Percentiles rank a stretch among this genome's conserved stretches.
Evolutionary conservation across 164 flowering plant genomes (phyloP).

Genomic region (Cinnamomum chago): DNA sequence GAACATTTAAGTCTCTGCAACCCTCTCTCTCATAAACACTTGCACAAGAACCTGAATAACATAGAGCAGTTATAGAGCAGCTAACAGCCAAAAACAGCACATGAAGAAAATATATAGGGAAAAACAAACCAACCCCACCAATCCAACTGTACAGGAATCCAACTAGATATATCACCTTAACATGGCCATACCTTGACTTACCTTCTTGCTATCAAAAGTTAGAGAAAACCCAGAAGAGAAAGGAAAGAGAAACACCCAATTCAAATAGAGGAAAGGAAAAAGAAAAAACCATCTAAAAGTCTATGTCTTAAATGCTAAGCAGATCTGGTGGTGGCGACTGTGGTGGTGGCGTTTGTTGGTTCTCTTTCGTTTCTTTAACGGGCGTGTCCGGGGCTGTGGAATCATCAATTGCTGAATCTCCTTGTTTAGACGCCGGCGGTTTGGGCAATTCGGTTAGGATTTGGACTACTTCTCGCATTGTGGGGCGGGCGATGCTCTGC

Average conservation of each 20-base stretch:
- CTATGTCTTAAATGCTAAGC: slow-evolving; percentile 60
- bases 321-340: slow-evolving; percentile 74
- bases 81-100: neutral
- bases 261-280: slow-evolving; percentile 11
- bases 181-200: neutral
- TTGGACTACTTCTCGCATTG: slow-evolving; percentile 97
- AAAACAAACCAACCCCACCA: slow-evolving; percentile 5
- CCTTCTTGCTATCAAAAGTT: slow-evolving; percentile 14
- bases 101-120: slow-evolving; percentile 1
- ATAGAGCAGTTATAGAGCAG: slow-evolving; percentile 5
- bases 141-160: slow-evolving; percentile 14
- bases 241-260: slow-evolving; percentile 19
- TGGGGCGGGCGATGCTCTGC: slow-evolving; percentile 91
- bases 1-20: neutral
- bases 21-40: no score
- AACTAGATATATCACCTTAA: neutral
- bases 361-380: slow-evolving; percentile 33
- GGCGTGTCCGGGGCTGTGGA: slow-evolving; percentile 30
- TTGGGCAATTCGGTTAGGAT: slow-evolving; percentile 80
- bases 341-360: slow-evolving; percentile 18
- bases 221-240: slow-evolving; percentile 17
- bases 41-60: neutral
- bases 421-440: slow-evolving; percentile 38
- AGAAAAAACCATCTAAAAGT: neutral
- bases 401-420: slow-evolving; percentile 31